Percentiles rank a stretch among this genome's conserved stretches.
These are phyloP conservation scores for Gryganskiella cystojenkinii DNA, from an alignment of 192 early-diverging fungal genomes.

Conservation along the genomic window DNA sequence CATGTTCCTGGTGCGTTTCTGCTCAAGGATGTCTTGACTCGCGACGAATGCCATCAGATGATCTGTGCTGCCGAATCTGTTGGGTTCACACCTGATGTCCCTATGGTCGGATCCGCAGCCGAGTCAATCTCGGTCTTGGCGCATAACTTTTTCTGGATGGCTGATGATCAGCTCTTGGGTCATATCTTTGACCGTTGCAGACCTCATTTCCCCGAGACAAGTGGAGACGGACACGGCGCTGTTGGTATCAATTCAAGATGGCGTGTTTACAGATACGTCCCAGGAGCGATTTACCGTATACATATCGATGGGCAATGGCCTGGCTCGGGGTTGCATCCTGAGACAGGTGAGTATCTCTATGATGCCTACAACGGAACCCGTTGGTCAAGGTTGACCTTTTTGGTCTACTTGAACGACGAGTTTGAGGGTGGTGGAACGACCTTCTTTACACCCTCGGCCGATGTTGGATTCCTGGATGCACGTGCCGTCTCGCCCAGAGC, in stretches of 20 bases:
- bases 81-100: slow-evolving; percentile 74
- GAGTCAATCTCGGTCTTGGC: slow-evolving; percentile 66
- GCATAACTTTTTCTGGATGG: slow-evolving; percentile 78
- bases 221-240: slow-evolving; percentile 48
- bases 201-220: slow-evolving; percentile 62
- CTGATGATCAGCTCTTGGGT: slow-evolving; percentile 62
- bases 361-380: slow-evolving; percentile 57
- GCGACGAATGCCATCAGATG: slow-evolving; percentile 67
- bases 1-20: slow-evolving; percentile 68
- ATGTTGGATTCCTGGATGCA: slow-evolving; percentile 50
- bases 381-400: slow-evolving; percentile 54
- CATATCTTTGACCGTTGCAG: slow-evolving; percentile 62
- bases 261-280: slow-evolving; percentile 72
- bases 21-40: slow-evolving; percentile 63
- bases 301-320: slow-evolving; percentile 81
- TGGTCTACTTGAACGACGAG: slow-evolving; percentile 62
- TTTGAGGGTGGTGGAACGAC: slow-evolving; percentile 66
- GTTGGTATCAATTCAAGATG: slow-evolving; percentile 71
- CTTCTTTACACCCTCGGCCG: slow-evolving; percentile 44
- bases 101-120: slow-evolving; percentile 62
- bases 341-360: slow-evolving; percentile 67
- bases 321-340: slow-evolving; percentile 60
- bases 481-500: slow-evolving; percentile 42
- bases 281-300: slow-evolving; percentile 71
- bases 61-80: slow-evolving; percentile 64